Base-by-base conservation (phyloP, 2,329 filamentous ascomycete species). In the Fusarium sp. region DNA sequence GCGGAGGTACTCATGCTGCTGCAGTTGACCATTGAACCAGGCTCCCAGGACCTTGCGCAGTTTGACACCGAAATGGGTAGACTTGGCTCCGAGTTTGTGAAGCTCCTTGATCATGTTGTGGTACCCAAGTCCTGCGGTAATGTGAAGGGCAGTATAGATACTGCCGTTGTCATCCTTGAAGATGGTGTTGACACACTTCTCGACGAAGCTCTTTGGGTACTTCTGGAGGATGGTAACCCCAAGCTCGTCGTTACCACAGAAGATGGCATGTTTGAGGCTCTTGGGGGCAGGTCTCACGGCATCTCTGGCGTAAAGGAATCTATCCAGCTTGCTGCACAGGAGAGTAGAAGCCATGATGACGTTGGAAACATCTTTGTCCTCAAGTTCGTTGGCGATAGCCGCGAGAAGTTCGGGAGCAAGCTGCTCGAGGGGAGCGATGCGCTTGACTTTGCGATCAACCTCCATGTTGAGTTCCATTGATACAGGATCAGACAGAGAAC, bases 111-210 rank as follows among this genome's bases (percentile, higher is more conserved):
- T 62, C 3, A 43, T 33, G 2, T 22, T 13, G 13, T 17, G 13
- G 7, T 66, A 31, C 2, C 33, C 5, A 2, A 8, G 11, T 10
- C 38, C 33, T 21, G 57, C 64, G 9, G 62, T 57, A 13, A 57
- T 10, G 15, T 67, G 64, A 43, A 67, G 64, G 13, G 49, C 21
- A 14, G 64, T 67, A 17, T 21, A 61, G 5, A 8, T 14, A n/a
- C 22, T 19, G 10, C 21, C 33, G 4, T 26, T 6, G 11, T n/a
- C 19, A 11, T 7, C 11, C 9, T 3, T 17, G 11, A 59, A 34
- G 3, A 17, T 11, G 7, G 9, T 10, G 33, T 67, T 31, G 28
- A 67, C 19, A 6, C n/a, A 28, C 13, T 7, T 10, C 13, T 28
- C 49, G 9, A 63, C 7, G 7, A 57, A 43, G 2, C 11, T 7